A percentile compares a stretch with the other conserved stretches of the same genome.
phyloP scores from a whole-genome alignment of 1,284 basidiomycete genomes.

The Naganishia albida region DNA sequence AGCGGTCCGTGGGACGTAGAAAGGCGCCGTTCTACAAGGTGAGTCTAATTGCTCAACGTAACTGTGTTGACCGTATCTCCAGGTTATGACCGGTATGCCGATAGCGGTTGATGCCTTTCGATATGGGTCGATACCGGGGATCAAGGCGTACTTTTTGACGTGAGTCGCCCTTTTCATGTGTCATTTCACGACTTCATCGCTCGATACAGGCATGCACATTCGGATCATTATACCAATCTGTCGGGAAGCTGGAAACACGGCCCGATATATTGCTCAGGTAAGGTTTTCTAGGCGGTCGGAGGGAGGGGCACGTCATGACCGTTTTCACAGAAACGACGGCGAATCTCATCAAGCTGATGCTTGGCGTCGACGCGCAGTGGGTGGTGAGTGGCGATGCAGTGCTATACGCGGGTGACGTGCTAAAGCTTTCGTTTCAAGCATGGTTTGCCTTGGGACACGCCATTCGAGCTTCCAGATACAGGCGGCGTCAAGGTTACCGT shows the following conservation, averaged over 20 bases:
- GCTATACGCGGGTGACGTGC: neutral
- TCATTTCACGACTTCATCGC: conserved; percentile 1
- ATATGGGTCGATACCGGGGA: conserved; percentile 83
- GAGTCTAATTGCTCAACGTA: conserved; percentile 24
- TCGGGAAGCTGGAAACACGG: conserved; percentile 84
- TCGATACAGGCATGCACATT: conserved; percentile 77
- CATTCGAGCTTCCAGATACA: conserved; percentile 74
- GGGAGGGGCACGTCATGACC: neutral
- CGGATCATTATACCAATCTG: conserved; percentile 89
- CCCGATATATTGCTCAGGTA: conserved; percentile 87
- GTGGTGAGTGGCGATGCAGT: conserved; percentile 61
- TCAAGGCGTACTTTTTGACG: conserved; percentile 88
- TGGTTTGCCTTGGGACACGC: conserved; percentile 71
- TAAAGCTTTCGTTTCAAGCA: conserved; percentile 39
- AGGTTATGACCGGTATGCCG: conserved; percentile 89
- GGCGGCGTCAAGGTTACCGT: conserved; percentile 85
- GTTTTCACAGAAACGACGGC: conserved; percentile 67
- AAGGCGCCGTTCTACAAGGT: conserved; percentile 93
- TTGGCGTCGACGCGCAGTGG: conserved; percentile 83
- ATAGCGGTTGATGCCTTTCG: conserved; percentile 94
- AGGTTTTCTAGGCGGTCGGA: neutral
- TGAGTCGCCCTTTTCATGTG: conserved; percentile 50
- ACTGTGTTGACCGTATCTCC: neutral
- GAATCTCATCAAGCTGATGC: conserved; percentile 84
- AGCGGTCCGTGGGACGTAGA: conserved; percentile 60